Percentiles rank a stretch among this genome's conserved stretches.
phyloP scores from a whole-genome alignment of 768 basidiomycete species.

The Kwoniella bestiolae region DNA sequence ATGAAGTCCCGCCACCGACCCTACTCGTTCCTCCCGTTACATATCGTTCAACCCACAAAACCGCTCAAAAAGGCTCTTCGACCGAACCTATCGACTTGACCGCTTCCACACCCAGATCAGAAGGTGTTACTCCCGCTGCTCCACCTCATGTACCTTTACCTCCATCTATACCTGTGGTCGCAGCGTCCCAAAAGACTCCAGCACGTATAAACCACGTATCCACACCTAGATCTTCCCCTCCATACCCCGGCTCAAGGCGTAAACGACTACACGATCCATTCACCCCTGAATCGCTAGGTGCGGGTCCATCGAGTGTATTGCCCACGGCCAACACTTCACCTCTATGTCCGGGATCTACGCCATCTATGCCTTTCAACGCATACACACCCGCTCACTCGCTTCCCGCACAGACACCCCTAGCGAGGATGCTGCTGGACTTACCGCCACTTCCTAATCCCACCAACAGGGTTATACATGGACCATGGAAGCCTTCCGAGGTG shows the following conservation, averaged over 20 bases:
- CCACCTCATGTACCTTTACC: not conserved
- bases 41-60: not conserved
- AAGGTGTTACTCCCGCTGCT: not conserved
- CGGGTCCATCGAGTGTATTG: not conserved
- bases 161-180: too few species aligned
- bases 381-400: not conserved
- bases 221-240: not conserved
- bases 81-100: slow-evolving; percentile 16
- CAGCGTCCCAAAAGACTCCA: not conserved
- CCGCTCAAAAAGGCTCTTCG: not conserved
- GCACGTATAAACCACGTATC: not conserved
- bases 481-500: slow-evolving; percentile 16
- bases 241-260: not conserved
- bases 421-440: not conserved
- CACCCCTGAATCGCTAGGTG: slow-evolving; percentile 8
- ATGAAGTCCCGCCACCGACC: not conserved
- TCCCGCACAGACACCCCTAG: not conserved
- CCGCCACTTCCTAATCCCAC: slow-evolving; percentile 1
- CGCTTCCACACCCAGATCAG: slow-evolving; percentile 9
- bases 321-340: not conserved
- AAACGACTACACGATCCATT: slow-evolving; percentile 5
- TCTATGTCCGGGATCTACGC: not conserved
- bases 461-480: slow-evolving; percentile 14
- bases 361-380: not conserved
- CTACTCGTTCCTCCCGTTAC: not conserved